phyloP scores from a whole-genome alignment of 176 grass and related monocot species.

The Musa beccarii region DNA sequence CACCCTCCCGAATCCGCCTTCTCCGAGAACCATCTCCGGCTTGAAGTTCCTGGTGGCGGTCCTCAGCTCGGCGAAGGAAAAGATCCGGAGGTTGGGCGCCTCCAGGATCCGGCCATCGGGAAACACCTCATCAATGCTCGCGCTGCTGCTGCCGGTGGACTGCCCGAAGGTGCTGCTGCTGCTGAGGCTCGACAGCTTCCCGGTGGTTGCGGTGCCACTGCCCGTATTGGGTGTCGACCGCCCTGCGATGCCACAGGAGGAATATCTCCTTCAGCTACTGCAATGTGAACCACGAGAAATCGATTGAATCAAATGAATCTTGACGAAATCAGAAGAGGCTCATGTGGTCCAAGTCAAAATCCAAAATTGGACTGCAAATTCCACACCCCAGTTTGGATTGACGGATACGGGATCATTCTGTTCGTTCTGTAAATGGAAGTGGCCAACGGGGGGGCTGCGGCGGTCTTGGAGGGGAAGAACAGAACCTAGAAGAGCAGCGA shows the following conservation, averaged over 20 bases:
- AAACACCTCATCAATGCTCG: slow-evolving; percentile 20
- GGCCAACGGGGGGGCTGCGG: too few species aligned
- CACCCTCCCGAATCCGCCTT: slow-evolving; percentile 62
- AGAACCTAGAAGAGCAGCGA: too few species aligned
- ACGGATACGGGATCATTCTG: too few species aligned
- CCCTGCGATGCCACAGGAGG: not conserved
- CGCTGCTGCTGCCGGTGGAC: not conserved
- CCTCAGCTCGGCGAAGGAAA: slow-evolving; percentile 61
- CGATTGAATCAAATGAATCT: too few species aligned
- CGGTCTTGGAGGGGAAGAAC: too few species aligned
- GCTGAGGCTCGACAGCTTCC: not conserved
- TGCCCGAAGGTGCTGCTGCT: not conserved
- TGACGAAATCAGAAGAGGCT: too few species aligned
- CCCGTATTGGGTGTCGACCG: not conserved
- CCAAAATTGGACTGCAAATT: too few species aligned
- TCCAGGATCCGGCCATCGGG: slow-evolving; percentile 53
- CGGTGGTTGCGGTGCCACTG: not conserved
- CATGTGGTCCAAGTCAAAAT: too few species aligned
- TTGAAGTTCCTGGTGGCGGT: slow-evolving; percentile 61
- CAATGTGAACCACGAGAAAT: too few species aligned
- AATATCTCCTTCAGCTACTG: too few species aligned
- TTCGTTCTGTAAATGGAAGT: too few species aligned
- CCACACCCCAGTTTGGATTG: too few species aligned
- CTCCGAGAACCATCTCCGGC: slow-evolving; percentile 49
- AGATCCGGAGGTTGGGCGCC: slow-evolving; percentile 57